Evolutionary conservation across 78 protist genomes (phyloP), one percentile per base, ranked within the genome.

Genomic region (Dictyostelium citrinum): DNA sequence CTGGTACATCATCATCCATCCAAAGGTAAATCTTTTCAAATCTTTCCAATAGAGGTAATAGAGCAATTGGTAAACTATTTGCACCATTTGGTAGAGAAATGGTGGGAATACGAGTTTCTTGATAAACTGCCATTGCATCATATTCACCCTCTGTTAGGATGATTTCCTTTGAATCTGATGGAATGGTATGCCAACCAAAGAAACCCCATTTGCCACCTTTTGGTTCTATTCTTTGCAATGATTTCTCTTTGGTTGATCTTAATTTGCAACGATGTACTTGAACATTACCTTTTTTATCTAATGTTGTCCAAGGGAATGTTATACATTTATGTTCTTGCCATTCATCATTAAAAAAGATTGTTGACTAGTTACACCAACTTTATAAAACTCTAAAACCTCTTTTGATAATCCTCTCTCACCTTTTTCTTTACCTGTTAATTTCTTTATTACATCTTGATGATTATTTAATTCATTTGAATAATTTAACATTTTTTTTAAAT

Each of bases 51-150:
- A 92, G 2, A 24, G 91, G 95, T 20, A 97, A 24, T 31, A 95
- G 17, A 2, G 79, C 82, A 1, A 71, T 29, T 3, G 98, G 97
- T 22, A 97, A 31, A 35, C 96, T 82, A 33, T 74, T 58, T 8
- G 94, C 83, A 58, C 97, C 98, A 81, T 90, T 91, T 41, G 98
- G 97, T 64, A 97, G 60, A 10, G 98, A 97, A 11, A 95, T 83
- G 7, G 98, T 97, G 14, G 97, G 97, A 24, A 43, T 24, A 10
- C 94, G 84, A 3, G 97, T 97, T 12, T 82, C 86, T 84, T 95
- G 97, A 43, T 95, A 61, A 0, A 96, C 96, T 16, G 97, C 97
- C 96, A 96, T 96, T 6, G 97, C 97, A 92, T 96, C 97, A 41
- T 85, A 94, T 72, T 96, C 97, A 46, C 97, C 97, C 39, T 96